phyloP scores from a whole-genome alignment of 2,329 filamentous ascomycete genomes.

The Metarhizium anisopliae region DNA sequence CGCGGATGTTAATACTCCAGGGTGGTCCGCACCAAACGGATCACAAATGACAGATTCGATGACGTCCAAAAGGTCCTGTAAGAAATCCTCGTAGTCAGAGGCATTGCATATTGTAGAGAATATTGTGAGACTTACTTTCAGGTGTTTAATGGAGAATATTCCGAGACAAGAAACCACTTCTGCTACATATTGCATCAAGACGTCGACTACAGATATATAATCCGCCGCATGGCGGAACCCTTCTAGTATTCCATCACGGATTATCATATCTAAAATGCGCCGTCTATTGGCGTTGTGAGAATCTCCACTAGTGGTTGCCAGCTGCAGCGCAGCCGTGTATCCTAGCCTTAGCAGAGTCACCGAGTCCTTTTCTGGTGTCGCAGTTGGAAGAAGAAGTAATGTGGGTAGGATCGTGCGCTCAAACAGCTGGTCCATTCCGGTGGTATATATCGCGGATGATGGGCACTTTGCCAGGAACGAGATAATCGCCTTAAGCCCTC shows the following conservation, averaged over 20 bases:
- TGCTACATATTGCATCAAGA: slow-evolving; percentile 43
- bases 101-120: background rate
- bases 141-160: slow-evolving; percentile 56
- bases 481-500: slow-evolving; percentile 46
- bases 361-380: slow-evolving; percentile 68
- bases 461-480: slow-evolving; percentile 48
- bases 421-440: slow-evolving; percentile 60
- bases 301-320: slow-evolving; percentile 31
- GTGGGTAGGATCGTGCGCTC: slow-evolving; percentile 61
- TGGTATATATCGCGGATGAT: slow-evolving; percentile 42
- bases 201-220: slow-evolving; percentile 45
- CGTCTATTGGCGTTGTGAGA: slow-evolving; percentile 17
- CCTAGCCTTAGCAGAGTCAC: slow-evolving; percentile 52
- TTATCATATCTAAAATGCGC: slow-evolving; percentile 40
- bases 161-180: slow-evolving; percentile 47
- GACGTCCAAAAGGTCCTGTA: slow-evolving; percentile 57
- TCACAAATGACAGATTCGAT: slow-evolving; percentile 57
- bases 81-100: slow-evolving; percentile 6
- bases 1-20: slow-evolving; percentile 43
- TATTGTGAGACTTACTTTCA: slow-evolving; percentile 40
- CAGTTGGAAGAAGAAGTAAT: slow-evolving; percentile 65
- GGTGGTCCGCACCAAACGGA: slow-evolving; percentile 52
- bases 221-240: slow-evolving; percentile 50
- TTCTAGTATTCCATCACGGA: slow-evolving; percentile 47
- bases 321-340: slow-evolving; percentile 55